Evolutionary conservation across 2,329 filamentous ascomycete species (phyloP), one percentile per base, ranked within the genome.

Genomic region (Fusarium decemcellulare): DNA sequence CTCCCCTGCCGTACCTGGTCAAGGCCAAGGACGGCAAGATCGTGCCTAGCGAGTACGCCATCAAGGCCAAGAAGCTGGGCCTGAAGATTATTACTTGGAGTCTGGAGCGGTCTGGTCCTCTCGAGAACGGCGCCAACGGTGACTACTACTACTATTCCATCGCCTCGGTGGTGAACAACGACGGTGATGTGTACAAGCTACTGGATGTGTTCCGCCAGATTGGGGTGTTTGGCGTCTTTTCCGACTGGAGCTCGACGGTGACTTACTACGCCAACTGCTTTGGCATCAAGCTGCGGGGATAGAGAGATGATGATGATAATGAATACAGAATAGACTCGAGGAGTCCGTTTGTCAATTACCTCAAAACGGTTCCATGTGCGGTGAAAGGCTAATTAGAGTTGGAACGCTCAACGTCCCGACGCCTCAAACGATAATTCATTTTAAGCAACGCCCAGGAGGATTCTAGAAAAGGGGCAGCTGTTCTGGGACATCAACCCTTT

Each of bases 241-340:
- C 87, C 5, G 91, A 93, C 76, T 93, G 91, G 91, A 86, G 87
- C 15, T 87, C 88, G 11, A 91, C 90, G 0, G 86, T 88, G 8
- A 91, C 90, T 0, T 93, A 91, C 70, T 93, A 92, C 78, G 91
- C 90, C 68, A 93, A 92, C 73, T 93, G 91, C 79, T 89, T 92
- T 68, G 86, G 78, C 14, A 66, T 80, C 9, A 66, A 66, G 34
- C 23, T 68, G 23, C 5, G 70, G 34, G 34, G 15, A 36, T 12
- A 42, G 32, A 30, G 16, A 42, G 50, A 39, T 23, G 39, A 15
- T 9, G 8, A 16, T 43, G 4, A 51, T 56, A n/a, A 61, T 30
- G 7, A 47, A 2, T 42, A 43, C 23, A 40, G 16, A 34, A 12
- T 32, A 9, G 8, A 58, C 1, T 23, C n/a, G 14, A 42, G 29